Evolutionary conservation across 768 basidiomycete genomes (phyloP), one percentile per base, ranked within the genome.

Genomic region (Pulveroboletus ravenelii): DNA sequence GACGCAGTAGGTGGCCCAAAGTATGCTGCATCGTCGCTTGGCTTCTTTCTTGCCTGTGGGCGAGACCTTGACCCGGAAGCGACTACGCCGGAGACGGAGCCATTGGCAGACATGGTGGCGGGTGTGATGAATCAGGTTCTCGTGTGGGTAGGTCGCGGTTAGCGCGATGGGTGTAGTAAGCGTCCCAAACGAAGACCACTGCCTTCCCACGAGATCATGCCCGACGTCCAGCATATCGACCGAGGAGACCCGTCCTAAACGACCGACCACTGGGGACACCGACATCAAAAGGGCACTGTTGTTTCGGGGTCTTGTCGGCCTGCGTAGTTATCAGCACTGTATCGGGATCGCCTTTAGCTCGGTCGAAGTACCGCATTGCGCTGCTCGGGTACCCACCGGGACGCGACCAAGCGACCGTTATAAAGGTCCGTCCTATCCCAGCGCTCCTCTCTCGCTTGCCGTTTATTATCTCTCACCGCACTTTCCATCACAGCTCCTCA

Each of bases 21-120:
- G 66, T 89, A 88, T 18, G 85, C 75, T 14, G 84, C 82, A 62
- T 89, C 84, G 51, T 85, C 84, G 62, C 80, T 82, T 35, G 71
- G 72, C 56, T 81, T 84, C 63, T 77, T 81, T 47, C 82, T 76
- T 20, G 79, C 75, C 61, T 82, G 81, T n/a, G 76, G 76, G 25
- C 83, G 79, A 9, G 82, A 81, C 46, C 83, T 76, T 17, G 82
- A 81, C 48, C 73, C 74, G 3, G 78, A 69, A 5, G 76, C 50
- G 5, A 69, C 53, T 29, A 41, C 25, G 23, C 48, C 52, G n/a
- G 60, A 48, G 14, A 53, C 49, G 13, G 60, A 41, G 40, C 64
- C 65, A 34, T 58, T 67, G 41, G 36, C 43, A 27, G 64, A 65
- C 64, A 65, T 65, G 50, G 41, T 29, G 37, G n/a, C 12, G 15